Conservation (phyloP, 2,329 filamentous ascomycete genomes). For the Periconia digitata region DNA sequence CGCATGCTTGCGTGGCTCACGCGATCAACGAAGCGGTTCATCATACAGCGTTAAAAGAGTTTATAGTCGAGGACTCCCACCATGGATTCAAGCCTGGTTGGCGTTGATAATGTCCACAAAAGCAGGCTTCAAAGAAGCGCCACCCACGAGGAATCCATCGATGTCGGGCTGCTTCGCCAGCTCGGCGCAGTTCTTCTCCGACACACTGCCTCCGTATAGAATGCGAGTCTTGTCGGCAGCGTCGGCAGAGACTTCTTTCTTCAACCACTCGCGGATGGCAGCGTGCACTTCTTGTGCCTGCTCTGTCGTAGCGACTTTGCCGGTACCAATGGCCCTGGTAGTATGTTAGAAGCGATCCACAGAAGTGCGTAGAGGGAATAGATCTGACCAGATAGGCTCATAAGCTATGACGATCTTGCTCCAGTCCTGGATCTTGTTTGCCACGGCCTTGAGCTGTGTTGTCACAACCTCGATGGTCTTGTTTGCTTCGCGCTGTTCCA, state of each 20-base stretch:
- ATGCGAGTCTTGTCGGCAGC: slow-evolving; percentile 87
- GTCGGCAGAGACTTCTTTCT: slow-evolving; percentile 70
- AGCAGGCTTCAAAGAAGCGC: slow-evolving; percentile 94
- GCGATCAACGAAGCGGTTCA: not conserved
- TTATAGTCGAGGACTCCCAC: slow-evolving; percentile 44
- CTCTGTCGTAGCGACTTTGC: slow-evolving; percentile 53
- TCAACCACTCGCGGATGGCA: slow-evolving; percentile 86
- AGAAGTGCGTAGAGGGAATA: not conserved
- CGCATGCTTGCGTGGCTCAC: not conserved
- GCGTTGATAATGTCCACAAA: slow-evolving; percentile 75
- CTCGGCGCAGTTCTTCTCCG: slow-evolving; percentile 96
- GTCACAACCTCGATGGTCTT: slow-evolving; percentile 87
- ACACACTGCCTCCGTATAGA: slow-evolving; percentile 95
- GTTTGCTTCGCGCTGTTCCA: slow-evolving; percentile 85
- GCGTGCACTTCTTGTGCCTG: slow-evolving; percentile 56
- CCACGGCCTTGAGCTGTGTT: slow-evolving; percentile 79
- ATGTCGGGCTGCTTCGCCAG: slow-evolving; percentile 91
- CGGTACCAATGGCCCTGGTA: slow-evolving; percentile 73
- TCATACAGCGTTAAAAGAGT: not conserved
- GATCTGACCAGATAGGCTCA: slow-evolving; percentile 88
- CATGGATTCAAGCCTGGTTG: slow-evolving; percentile 44
- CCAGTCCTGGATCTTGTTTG: slow-evolving; percentile 82
- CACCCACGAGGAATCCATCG: slow-evolving; percentile 96
- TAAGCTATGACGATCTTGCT: slow-evolving; percentile 94
- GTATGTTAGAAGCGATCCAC: slow-evolving; percentile 12